Percentiles rank a stretch among this genome's conserved stretches.
Conservation (phyloP, 352 stramenopile species). For the Pythium phragmiticola region DNA sequence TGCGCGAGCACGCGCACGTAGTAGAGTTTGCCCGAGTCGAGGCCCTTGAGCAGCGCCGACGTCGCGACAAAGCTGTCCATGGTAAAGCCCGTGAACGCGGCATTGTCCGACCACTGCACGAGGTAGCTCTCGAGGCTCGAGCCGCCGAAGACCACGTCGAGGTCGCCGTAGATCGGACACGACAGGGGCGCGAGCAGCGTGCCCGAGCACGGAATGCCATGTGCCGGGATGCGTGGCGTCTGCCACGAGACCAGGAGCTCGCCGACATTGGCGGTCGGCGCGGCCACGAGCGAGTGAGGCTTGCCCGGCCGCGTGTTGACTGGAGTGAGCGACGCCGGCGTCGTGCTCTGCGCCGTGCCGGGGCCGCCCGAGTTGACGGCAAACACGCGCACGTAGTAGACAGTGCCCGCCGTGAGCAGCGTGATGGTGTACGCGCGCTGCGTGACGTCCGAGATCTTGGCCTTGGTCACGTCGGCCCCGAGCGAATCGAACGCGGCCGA, state of each 20-base stretch:
- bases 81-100: conserved; percentile 68
- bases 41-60: conserved; percentile 50
- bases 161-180: conserved; percentile 58
- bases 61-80: conserved; percentile 68
- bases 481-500: conserved; percentile 85
- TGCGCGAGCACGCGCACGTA: conserved; percentile 79
- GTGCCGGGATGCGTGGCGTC: conserved; percentile 51
- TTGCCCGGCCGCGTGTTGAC: conserved; percentile 64
- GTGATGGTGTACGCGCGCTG: conserved; percentile 80
- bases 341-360: conserved; percentile 57
- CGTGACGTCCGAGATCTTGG: conserved; percentile 51
- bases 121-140: conserved; percentile 90
- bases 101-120: conserved; percentile 87
- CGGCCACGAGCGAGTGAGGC: conserved; percentile 47
- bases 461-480: conserved; percentile 56
- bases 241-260: conserved; percentile 69
- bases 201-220: conserved; percentile 68
- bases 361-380: conserved; percentile 63
- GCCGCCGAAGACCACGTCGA: conserved; percentile 91
- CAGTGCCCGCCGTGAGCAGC: conserved; percentile 71
- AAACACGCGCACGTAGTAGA: conserved; percentile 90
- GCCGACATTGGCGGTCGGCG: conserved; percentile 29
- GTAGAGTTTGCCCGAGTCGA: conserved; percentile 78
- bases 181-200: conserved; percentile 49
- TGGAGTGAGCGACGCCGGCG: conserved; percentile 46